Base-by-base conservation (phyloP, 2,329 filamentous ascomycete species). In the Endothia cerciana region DNA sequence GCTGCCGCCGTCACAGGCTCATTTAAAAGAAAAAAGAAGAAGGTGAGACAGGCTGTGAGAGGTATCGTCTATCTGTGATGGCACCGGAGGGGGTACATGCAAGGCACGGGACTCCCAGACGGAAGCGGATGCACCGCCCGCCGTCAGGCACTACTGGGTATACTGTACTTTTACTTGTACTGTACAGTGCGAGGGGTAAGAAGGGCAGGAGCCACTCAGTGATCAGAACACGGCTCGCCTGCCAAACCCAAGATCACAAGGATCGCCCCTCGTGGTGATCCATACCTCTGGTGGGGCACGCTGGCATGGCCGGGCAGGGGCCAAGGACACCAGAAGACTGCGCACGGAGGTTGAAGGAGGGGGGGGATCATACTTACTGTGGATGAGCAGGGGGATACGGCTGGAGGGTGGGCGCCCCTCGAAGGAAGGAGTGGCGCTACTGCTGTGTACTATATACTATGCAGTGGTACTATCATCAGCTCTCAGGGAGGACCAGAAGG, bases 101-200 rank as follows among this genome's bases (percentile, higher is more conserved):
- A 65, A 62, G 58, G 63, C 33, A 63, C 61, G 41, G 51, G 22
- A 8, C 47, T 62, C 62, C 55, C 41, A 53, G 47, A 28, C 38
- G 33, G 36, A 58, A 53, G 38, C 28, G 55, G 59, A 59, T 53
- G 59, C 63, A 65, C 63, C 47, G 65, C 63, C 60, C 53, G 33
- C 60, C n/a, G n/a, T n/a, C n/a, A n/a, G n/a, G n/a, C n/a, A n/a
- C n/a, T n/a, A n/a, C n/a, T n/a, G n/a, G n/a, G n/a, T n/a, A n/a
- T n/a, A n/a, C n/a, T n/a, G n/a, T n/a, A n/a, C n/a, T n/a, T n/a
- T n/a, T n/a, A n/a, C n/a, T n/a, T n/a, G n/a, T n/a, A n/a, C n/a
- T 10, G 57, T 55, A 64, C 56, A 53, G 45, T 60, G 56, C 57
- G 45, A 45, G 25, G 19, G 19, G 25, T 17, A 43, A 30, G 4